Percentiles rank a stretch among this genome's conserved stretches.
Evolutionary conservation across 2,329 filamentous ascomycete genomes (phyloP).

Genomic region (Arthrobotrys megalospora): DNA sequence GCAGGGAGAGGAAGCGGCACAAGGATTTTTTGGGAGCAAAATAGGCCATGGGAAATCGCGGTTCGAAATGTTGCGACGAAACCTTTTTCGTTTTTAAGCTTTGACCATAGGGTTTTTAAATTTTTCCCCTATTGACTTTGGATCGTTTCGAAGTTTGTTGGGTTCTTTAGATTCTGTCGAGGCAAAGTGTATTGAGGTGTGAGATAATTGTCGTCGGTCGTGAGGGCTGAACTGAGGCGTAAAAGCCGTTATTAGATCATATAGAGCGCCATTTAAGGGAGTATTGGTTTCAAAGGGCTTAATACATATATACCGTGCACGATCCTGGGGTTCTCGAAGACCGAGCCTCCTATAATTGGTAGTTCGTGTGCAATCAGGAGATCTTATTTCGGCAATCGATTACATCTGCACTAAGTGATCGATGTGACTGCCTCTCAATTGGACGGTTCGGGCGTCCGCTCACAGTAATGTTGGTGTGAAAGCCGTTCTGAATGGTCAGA

Average conservation of each 20-base stretch:
- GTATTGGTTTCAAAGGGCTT: conserved; percentile 35
- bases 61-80: conserved; percentile 30
- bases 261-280: conserved; percentile 27
- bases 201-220: conserved; percentile 16
- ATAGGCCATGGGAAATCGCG: conserved; percentile 9
- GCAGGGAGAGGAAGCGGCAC: conserved; percentile 23
- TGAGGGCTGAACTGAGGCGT: conserved; percentile 9
- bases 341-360: conserved; percentile 31
- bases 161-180: conserved; percentile 8
- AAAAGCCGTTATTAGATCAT: conserved; percentile 29
- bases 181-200: background rate
- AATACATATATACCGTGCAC: background rate
- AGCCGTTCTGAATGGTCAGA: background rate
- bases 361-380: conserved; percentile 6
- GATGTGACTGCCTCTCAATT: conserved; percentile 38
- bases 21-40: conserved; percentile 10
- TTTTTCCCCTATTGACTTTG: background rate
- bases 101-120: conserved; percentile 1
- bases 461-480: background rate
- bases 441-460: conserved; percentile 13
- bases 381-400: conserved; percentile 55
- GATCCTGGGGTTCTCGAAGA: conserved; percentile 31
- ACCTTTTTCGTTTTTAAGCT: conserved; percentile 22
- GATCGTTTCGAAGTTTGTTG: conserved; percentile 6
- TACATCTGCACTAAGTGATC: conserved; percentile 15